Evolutionary conservation across 495 filamentous ascomycete species (phyloP), one percentile per base, ranked within the genome.

Genomic region (Penicillium malachiteum): DNA sequence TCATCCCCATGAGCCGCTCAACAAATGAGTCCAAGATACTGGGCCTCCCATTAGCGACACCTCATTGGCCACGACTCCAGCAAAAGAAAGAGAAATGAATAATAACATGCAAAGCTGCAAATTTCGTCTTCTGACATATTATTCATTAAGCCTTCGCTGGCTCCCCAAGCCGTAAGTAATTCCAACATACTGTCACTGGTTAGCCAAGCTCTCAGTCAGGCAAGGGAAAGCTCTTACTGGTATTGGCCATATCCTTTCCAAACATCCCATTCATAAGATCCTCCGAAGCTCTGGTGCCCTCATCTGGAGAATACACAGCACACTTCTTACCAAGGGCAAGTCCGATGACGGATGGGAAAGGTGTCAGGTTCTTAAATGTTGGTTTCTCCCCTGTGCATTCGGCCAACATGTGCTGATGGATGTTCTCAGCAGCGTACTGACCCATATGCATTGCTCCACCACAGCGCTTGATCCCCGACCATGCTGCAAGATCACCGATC

Each of bases 401-500:
- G 8, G 68, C 57, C 37, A 81, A 48, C 65, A 88, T 84, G 16
- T 72, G 72, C 61, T 83, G 80, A 57, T 86, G 77, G 47, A 88
- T 76, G 58, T 90, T 89, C 21, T 70, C 56, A 0, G 78, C 86
- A 3, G 82, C 82, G 52, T 75, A 75, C 34, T 81, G 77, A 12
- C 85, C 87, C 78, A 84, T 82, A 50, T 86, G 78, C 78, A 90
- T 83, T 11, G 87, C 87, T 5, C 69, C 79, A 31, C 87, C 87
- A 62, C 84, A 87, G 31, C 87, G 80, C 71, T 87, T 88, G 69
- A 88, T 89, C 17, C 86, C 86, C 0, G 80, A 76, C 86, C 86
- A 88, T 4, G 63, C 57, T 1, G 66, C 68, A 5, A 76, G 56
- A 47, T 78, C 75, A 2, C 74, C 74, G 11, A 71, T 69, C n/a